These are phyloP conservation scores for Pseudonitzschia delicatissima DNA, from an alignment of 108 stramenopile genomes.

Conservation along the genomic window DNA sequence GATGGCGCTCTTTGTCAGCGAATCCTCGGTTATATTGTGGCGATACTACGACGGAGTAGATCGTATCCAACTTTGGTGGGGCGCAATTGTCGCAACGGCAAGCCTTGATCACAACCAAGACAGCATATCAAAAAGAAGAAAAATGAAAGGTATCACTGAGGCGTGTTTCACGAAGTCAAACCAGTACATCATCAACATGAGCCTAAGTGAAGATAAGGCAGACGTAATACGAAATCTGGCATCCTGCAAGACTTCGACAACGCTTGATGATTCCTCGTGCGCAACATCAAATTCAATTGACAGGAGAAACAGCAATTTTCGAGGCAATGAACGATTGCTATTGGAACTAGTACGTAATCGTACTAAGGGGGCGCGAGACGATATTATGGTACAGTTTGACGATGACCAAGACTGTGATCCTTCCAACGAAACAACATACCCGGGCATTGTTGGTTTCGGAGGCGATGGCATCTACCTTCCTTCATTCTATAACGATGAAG, in stretches of 20 bases:
- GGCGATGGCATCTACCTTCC: background rate
- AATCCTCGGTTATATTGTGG: constrained; percentile 9
- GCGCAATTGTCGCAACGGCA: background rate
- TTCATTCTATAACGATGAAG: background rate
- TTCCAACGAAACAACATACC: no score
- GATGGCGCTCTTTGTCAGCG: constrained; percentile 11
- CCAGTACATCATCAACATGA: constrained; percentile 8
- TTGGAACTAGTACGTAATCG: background rate
- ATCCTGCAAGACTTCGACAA: background rate
- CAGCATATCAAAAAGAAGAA: background rate
- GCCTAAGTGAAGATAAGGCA: background rate
- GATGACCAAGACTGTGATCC: background rate
- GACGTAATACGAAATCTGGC: background rate
- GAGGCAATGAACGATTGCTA: background rate
- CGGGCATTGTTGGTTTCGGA: no score
- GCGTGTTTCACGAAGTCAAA: constrained; percentile 1
- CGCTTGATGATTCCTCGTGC: background rate
- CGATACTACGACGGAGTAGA: constrained; percentile 28
- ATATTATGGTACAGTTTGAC: background rate
- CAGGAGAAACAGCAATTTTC: background rate
- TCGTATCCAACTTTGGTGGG: constrained; percentile 16
- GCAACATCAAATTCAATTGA: background rate
- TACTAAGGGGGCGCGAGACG: background rate
- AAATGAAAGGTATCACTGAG: constrained; percentile 1
- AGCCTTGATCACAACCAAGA: background rate